Conservation (phyloP, 2,329 filamentous ascomycete genomes). For the Harringtonia aguacate region DNA sequence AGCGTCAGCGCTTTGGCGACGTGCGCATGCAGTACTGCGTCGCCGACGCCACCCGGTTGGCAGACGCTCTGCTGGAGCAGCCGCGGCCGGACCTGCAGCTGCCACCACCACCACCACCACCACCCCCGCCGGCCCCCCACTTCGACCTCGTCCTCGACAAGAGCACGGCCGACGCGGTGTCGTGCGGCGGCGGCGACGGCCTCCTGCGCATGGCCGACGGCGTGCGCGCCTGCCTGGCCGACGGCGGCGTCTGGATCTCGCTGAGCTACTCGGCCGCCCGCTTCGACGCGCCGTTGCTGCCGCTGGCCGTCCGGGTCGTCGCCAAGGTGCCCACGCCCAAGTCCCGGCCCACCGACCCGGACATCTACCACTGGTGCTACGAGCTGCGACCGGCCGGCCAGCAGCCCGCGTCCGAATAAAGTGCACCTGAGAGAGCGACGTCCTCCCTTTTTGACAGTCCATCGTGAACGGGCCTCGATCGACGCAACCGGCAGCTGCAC, state of each 20-base stretch:
- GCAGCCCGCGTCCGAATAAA: no score
- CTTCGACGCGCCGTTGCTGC: conserved; percentile 22
- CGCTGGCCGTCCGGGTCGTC: conserved; percentile 29
- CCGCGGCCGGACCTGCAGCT: neutral
- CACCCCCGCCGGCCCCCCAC: no score
- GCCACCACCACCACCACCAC: no score
- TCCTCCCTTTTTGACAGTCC: no score
- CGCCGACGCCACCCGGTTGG: conserved; percentile 32
- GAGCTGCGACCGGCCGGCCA: conserved; percentile 28
- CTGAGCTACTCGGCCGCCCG: conserved; percentile 33
- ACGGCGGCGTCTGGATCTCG: conserved; percentile 33
- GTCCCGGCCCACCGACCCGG: conserved; percentile 28
- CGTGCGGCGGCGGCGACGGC: conserved; percentile 29
- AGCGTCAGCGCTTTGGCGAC: conserved; percentile 30
- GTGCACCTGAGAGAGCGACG: no score
- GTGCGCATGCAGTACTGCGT: conserved; percentile 31
- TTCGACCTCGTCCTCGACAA: conserved; percentile 38
- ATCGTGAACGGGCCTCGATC: no score
- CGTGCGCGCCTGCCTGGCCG: conserved; percentile 23
- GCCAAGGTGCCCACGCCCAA: conserved; percentile 31
- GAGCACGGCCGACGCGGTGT: conserved; percentile 36
- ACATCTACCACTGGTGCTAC: conserved; percentile 35
- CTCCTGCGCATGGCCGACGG: conserved; percentile 26
- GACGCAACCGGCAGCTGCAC: no score
- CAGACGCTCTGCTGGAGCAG: conserved; percentile 1